These are phyloP conservation scores for Basidiobolus heterosporus DNA, from an alignment of 371 early-diverging fungal species.

Conservation along the genomic window DNA sequence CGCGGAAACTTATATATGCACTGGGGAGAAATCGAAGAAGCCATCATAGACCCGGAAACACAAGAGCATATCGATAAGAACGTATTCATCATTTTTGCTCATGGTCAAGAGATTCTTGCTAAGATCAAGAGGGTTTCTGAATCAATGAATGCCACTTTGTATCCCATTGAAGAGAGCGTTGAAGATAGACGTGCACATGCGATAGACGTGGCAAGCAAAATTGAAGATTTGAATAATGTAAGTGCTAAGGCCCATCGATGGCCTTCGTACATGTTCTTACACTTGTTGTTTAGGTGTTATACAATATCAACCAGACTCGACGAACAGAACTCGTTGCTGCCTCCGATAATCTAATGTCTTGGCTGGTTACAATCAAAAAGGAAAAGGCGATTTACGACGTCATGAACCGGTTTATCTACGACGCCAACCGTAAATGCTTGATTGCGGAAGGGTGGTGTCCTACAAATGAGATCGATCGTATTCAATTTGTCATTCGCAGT, in stretches of 20 bases:
- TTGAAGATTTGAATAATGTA: too few species aligned
- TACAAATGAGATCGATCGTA: slow-evolving; percentile 18
- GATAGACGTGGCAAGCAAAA: slow-evolving; percentile 31
- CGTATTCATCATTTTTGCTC: slow-evolving; percentile 93
- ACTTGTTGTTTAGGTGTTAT: too few species aligned
- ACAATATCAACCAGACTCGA: slow-evolving; percentile 13
- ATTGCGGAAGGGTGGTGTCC: slow-evolving; percentile 98
- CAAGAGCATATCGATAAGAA: slow-evolving; percentile 80
- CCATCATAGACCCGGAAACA: slow-evolving; percentile 65
- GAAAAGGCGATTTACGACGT: slow-evolving; percentile 95
- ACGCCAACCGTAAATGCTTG: slow-evolving; percentile 76
- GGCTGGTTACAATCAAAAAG: slow-evolving; percentile 83
- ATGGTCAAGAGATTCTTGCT: slow-evolving; percentile 73
- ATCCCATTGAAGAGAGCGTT: slow-evolving; percentile 63
- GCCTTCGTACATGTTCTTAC: too few species aligned
- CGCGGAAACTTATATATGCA: slow-evolving; percentile 96
- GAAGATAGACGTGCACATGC: slow-evolving; percentile 73
- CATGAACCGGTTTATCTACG: slow-evolving; percentile 88
- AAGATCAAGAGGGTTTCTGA: slow-evolving; percentile 89
- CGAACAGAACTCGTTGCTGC: slow-evolving; percentile 66
- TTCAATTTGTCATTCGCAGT: too few species aligned
- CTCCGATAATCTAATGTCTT: slow-evolving; percentile 62
- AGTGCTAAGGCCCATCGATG: too few species aligned
- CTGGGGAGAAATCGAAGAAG: slow-evolving; percentile 83
- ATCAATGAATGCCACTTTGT: slow-evolving; percentile 88